Conservation (phyloP, 2,329 filamentous ascomycete genomes). For the Cladosporium austrohemisphaericum region DNA sequence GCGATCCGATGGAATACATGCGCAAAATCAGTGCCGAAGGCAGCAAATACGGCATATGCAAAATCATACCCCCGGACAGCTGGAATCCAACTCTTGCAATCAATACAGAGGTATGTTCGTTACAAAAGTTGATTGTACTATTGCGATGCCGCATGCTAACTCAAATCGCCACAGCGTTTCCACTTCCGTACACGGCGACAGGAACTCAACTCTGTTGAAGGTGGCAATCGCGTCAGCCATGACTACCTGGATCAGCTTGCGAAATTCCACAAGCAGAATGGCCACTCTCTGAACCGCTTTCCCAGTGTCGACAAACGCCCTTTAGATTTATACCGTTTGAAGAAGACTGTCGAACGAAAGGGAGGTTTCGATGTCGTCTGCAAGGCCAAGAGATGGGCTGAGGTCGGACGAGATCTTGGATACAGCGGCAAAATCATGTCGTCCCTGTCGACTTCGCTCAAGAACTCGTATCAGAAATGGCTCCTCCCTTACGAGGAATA, state of each 20-base stretch:
- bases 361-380: conserved; percentile 96
- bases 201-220: conserved; percentile 96
- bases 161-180: conserved; percentile 66
- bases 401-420: conserved; percentile 91
- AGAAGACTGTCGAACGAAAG: conserved; percentile 91
- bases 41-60: conserved; percentile 84
- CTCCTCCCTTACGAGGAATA: conserved; percentile 96
- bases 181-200: conserved; percentile 96
- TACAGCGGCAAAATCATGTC: conserved; percentile 99
- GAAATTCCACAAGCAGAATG: conserved; percentile 96
- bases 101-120: conserved; percentile 79
- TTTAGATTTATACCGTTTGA: conserved; percentile 88
- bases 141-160: neutral
- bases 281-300: conserved; percentile 86
- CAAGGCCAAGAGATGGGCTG: conserved; percentile 97
- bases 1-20: conserved; percentile 89
- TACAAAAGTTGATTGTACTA: too few species aligned
- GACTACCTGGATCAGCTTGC: conserved; percentile 92
- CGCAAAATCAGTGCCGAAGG: conserved; percentile 86
- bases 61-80: conserved; percentile 86
- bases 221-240: conserved; percentile 91
- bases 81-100: conserved; percentile 97
- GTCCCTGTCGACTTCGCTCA: conserved; percentile 91
- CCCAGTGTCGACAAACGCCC: conserved; percentile 98
- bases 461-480: conserved; percentile 98